These are phyloP conservation scores for Pogostemon cablin DNA, from an alignment of 257 asterid genomes.

Conservation along the genomic window DNA sequence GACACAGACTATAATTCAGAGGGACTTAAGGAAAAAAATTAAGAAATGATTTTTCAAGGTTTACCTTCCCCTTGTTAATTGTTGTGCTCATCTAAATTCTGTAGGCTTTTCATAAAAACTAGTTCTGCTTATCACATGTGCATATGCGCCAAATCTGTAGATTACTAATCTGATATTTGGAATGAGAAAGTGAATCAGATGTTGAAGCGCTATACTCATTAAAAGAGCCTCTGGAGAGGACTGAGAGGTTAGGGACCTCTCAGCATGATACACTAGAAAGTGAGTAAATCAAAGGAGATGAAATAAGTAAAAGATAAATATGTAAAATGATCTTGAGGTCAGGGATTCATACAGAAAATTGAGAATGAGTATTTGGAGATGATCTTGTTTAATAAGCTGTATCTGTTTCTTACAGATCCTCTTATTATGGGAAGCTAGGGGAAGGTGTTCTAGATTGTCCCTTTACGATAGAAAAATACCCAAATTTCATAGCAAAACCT, in stretches of 20 bases:
- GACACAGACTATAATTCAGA: neutral
- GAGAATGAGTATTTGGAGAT: neutral
- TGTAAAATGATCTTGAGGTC: neutral
- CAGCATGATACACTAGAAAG: neutral
- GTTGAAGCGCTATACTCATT: neutral
- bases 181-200: neutral
- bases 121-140: neutral
- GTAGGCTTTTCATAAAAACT: neutral
- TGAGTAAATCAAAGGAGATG: neutral
- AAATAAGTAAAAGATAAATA: neutral
- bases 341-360: neutral
- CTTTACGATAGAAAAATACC: too few species aligned
- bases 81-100: neutral
- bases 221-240: constrained; percentile 4
- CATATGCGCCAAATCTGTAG: constrained; percentile 4
- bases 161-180: neutral
- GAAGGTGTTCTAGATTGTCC: too few species aligned
- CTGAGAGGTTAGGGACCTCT: neutral
- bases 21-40: neutral
- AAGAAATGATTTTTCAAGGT: neutral
- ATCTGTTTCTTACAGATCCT: too few species aligned
- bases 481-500: too few species aligned
- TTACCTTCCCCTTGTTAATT: neutral
- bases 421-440: too few species aligned
- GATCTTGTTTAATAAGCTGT: neutral